These are phyloP conservation scores for Wickerhamomyces xylosicus DNA, from an alignment of 805 yeast genomes.

Conservation along the genomic window DNA sequence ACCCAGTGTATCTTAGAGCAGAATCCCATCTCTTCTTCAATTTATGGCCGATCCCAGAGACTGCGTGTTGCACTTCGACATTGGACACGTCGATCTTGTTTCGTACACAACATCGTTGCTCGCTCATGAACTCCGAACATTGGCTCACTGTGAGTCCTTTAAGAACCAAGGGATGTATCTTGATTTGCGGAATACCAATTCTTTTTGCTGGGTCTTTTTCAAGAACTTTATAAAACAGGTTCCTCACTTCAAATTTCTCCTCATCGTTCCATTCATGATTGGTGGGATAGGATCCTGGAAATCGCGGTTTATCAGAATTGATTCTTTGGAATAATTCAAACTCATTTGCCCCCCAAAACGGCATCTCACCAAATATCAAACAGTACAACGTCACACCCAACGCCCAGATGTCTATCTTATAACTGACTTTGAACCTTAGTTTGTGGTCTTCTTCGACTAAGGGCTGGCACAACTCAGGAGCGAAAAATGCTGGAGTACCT, in stretches of 20 bases:
- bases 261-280: slow-evolving; percentile 21
- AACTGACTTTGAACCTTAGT: slow-evolving; percentile 44
- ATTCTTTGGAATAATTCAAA: slow-evolving; percentile 80
- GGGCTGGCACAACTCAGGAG: slow-evolving; percentile 82
- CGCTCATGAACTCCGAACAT: slow-evolving; percentile 12
- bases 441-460: slow-evolving; percentile 16
- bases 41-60: slow-evolving; percentile 68
- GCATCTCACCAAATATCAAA: slow-evolving; percentile 76
- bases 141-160: slow-evolving; percentile 27
- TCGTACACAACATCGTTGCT: slow-evolving; percentile 15
- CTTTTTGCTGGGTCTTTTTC: slow-evolving; percentile 62
- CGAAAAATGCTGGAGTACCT: slow-evolving; percentile 95
- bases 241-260: slow-evolving; percentile 36
- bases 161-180: slow-evolving; percentile 61
- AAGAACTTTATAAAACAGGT: slow-evolving; percentile 51
- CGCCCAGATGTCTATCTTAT: slow-evolving; percentile 96
- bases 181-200: slow-evolving; percentile 61
- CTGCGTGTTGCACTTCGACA: slow-evolving; percentile 69
- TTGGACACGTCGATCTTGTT: slow-evolving; percentile 43
- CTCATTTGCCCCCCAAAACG: slow-evolving; percentile 81
- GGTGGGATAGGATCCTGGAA: slow-evolving; percentile 48
- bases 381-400: slow-evolving; percentile 88
- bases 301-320: slow-evolving; percentile 44
- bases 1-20: slow-evolving; percentile 18
- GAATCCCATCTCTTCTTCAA: slow-evolving; percentile 26